phyloP scores from a whole-genome alignment of 768 basidiomycete species.

The Boletus pseudo-olivaceus region DNA sequence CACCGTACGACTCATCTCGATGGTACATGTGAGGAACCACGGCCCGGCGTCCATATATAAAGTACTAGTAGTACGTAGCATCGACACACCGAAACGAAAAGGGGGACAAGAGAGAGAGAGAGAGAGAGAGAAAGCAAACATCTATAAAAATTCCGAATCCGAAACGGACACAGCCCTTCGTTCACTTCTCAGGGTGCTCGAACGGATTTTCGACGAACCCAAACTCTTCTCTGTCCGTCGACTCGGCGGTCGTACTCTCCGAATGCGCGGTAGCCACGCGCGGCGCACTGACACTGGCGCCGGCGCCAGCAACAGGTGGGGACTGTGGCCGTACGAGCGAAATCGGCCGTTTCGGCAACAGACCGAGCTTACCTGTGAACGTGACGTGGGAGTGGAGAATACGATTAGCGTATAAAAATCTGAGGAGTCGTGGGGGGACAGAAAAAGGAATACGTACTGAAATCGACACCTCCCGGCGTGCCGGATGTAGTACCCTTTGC shows the following conservation, averaged over 20 bases:
- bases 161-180: neutral
- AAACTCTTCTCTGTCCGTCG: conserved; percentile 47
- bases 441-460: conserved; percentile 22
- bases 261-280: conserved; percentile 8
- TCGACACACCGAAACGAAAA: neutral
- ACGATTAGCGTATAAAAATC: neutral
- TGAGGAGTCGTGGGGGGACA: too few species aligned
- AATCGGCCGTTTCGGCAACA: conserved; percentile 73
- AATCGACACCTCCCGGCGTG: conserved; percentile 27
- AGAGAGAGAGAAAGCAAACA: neutral
- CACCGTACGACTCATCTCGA: neutral
- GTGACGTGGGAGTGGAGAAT: neutral
- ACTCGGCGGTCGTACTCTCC: conserved; percentile 22
- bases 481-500: conserved; percentile 13
- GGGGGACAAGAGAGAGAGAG: neutral
- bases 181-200: conserved; percentile 44
- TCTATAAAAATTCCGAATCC: neutral
- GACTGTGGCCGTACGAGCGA: conserved; percentile 41
- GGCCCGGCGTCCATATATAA: neutral
- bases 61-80: neutral
- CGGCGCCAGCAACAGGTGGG: conserved; percentile 21
- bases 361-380: conserved; percentile 56
- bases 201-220: conserved; percentile 78
- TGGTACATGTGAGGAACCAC: neutral
- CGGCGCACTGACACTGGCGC: neutral